Base-by-base conservation (phyloP, 176 grass and related monocot genomes). In the Aegilops sharonensis region DNA sequence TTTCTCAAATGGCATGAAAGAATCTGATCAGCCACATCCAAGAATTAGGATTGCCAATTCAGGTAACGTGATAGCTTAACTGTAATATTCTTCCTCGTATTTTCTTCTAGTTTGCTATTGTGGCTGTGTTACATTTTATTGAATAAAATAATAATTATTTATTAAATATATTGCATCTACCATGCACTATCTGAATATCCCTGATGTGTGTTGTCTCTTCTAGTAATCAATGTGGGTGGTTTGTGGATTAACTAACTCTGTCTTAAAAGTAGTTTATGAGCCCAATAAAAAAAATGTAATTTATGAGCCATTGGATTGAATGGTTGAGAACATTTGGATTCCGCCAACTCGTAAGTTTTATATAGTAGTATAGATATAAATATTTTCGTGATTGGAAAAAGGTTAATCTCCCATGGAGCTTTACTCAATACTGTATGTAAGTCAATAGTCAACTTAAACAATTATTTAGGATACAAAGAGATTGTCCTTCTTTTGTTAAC, bases 1-100 rank as follows among this genome's bases (percentile, higher is more conserved):
- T 84, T 95, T 98, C 83, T 95, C 91, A 78, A 98, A 98, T 47
- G 95, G 96, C 66, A 98, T 98, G 96, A 92, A 91, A 86, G 96
- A 98, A 90, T 95, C 96, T 86, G 88, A 95, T 84, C 86, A 95
- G 84, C 79, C 88, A 40, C 84, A 98, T 73, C 91, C 93, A 39
- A 95, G 86, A 68, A 73, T 98, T 87, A 90, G 90, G 95, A 98
- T 98, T 88, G 87, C 86, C 32, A 90, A 92, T 54, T 92, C 93
- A 92, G 93, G 96, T 98, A 92, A 91, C 74, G 52, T 79, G 30
- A 39, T 59, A 80, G 31, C 39, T 86, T 11, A 25, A 66, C 25
- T 83, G 42, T 17, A 67, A 68, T 1, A 31, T 75, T 65, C 27
- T 45, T 48, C 62, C 25, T 73, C 20, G 59, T n/a, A 31, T 43